These are phyloP conservation scores for Bacterosira constricta DNA, from an alignment of 108 stramenopile species.

Conservation along the genomic window DNA sequence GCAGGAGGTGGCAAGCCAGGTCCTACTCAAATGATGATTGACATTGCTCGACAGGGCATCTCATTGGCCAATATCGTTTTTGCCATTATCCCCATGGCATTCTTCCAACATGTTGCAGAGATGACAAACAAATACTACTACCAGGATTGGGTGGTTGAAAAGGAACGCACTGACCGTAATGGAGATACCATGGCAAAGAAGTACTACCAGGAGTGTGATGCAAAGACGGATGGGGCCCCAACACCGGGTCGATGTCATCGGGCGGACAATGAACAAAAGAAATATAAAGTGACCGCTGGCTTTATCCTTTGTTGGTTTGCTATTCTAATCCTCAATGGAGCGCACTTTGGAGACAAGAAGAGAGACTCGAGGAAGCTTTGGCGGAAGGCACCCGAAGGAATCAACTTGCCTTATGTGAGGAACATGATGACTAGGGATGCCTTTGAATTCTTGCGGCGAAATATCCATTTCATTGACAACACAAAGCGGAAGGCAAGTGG, in stretches of 20 bases:
- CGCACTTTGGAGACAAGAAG: too few species aligned
- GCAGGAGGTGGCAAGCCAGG: too few species aligned
- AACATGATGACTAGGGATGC: conserved; percentile 10
- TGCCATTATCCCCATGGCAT: not conserved
- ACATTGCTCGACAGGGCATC: too few species aligned
- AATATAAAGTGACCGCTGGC: not conserved
- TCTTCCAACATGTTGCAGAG: not conserved
- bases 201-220: too few species aligned
- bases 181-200: not conserved
- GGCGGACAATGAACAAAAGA: not conserved
- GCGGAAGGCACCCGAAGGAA: too few species aligned
- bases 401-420: too few species aligned
- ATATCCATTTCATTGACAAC: conserved; percentile 13
- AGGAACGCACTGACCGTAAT: not conserved
- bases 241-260: not conserved
- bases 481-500: not conserved
- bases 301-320: too few species aligned
- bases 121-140: not conserved
- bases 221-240: too few species aligned
- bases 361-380: too few species aligned
- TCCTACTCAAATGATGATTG: too few species aligned
- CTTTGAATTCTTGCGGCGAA: not conserved
- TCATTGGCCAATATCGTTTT: not conserved
- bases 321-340: too few species aligned
- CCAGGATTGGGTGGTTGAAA: not conserved